phyloP scores from a whole-genome alignment of 108 stramenopile genomes.

The Schizochytrium sp. region DNA sequence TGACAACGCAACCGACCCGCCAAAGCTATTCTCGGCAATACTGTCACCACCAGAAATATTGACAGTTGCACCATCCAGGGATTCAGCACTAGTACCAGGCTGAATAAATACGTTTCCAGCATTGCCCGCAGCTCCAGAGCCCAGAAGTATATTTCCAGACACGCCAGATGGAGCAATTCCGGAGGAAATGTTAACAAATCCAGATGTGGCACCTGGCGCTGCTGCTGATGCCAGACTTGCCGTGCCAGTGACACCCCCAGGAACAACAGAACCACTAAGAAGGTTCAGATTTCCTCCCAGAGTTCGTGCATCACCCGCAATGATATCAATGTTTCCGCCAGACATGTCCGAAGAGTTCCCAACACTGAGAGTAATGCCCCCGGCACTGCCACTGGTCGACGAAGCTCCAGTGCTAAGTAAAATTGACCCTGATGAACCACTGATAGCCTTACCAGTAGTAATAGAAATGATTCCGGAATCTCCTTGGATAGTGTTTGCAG shows the following conservation, averaged over 20 bases:
- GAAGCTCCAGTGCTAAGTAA: neutral
- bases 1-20: slow-evolving; percentile 13
- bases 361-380: neutral
- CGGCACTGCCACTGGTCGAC: neutral
- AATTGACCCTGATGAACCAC: neutral
- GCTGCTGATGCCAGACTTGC: neutral
- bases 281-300: slow-evolving; percentile 15
- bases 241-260: neutral
- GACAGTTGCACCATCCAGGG: neutral
- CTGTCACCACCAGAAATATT: neutral
- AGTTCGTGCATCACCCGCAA: neutral
- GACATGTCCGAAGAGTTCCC: neutral
- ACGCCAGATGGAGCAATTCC: slow-evolving; percentile 1
- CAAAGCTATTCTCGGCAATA: neutral
- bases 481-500: slow-evolving; percentile 54
- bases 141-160: neutral
- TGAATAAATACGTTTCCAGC: neutral
- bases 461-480: neutral
- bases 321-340: slow-evolving; percentile 10
- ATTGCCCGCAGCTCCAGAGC: neutral
- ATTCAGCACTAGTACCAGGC: slow-evolving; percentile 15
- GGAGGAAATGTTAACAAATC: neutral
- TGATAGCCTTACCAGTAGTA: neutral
- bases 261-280: neutral
- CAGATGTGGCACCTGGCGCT: neutral